Conservation (phyloP, 441 rosid species). For the Bruguiera hainesii region DNA sequence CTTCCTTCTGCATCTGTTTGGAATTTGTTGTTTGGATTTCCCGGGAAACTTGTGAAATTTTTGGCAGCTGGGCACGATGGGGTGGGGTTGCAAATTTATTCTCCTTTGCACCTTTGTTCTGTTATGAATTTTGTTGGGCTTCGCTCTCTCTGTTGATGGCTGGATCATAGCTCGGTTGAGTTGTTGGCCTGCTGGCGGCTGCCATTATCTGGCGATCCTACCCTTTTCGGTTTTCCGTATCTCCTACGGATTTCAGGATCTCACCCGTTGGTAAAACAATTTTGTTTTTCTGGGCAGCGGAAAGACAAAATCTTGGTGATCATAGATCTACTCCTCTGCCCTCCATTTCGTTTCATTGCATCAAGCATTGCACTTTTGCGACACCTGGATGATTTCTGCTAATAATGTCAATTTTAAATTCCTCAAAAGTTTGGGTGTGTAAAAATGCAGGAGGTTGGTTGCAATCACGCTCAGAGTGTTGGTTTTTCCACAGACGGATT, state of each 20-base stretch:
- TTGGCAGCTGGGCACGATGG: constrained; percentile 8
- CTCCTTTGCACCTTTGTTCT: neutral
- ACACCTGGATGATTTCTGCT: neutral
- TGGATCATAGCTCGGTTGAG: too few relatives aligned
- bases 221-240: too few relatives aligned
- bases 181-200: too few relatives aligned
- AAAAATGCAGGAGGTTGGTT: constrained; percentile 70
- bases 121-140: too few relatives aligned
- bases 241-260: too few relatives aligned
- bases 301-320: neutral
- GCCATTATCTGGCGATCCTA: too few relatives aligned
- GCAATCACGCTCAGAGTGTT: constrained; percentile 92
- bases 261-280: too few relatives aligned
- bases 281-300: too few relatives aligned
- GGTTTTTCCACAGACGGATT: constrained; percentile 96
- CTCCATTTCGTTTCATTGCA: neutral
- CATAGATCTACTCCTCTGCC: too few relatives aligned
- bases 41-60: neutral
- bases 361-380: too few relatives aligned
- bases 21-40: constrained; percentile 8
- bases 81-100: neutral
- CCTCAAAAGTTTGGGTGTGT: neutral
- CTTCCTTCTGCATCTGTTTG: neutral
- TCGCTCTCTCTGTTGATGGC: too few relatives aligned
- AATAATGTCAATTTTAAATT: neutral